Evolutionary conservation across 306 rosid species (phyloP), one percentile per base, ranked within the genome.

Genomic region (Quercus robur): DNA sequence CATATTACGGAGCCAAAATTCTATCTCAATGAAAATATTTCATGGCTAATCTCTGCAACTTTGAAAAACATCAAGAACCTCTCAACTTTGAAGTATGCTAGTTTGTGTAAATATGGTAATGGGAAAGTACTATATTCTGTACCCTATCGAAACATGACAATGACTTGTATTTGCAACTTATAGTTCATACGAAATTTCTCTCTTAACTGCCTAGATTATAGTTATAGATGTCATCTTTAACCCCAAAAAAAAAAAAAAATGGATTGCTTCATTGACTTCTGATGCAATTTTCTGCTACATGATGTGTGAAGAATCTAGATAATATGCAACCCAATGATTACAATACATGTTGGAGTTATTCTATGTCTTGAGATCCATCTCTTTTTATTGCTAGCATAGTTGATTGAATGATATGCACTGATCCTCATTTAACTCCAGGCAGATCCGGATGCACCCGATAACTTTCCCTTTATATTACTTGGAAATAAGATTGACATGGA

Each of bases 401-500:
- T 18, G 49, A 7, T n/a, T 74, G 55, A 19, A 61, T 59, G 11
- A 70, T 18, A 49, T 70, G 28, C 17, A 66, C 17, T 44, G 49
- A 41, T 78, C 20, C 35, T 77, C 4, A 14, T 76, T 58, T 77
- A 31, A 81, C 51, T 78, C 77, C 88, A 94, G 99, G 90, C 85
- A 41, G 93, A 89, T 82, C 87, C 88, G 9, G 63, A 84, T 3
- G 71, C 85, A 71, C 86, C 89, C 0, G 88, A 90, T 17, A 75
- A 81, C 78, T 94, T 91, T 81, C 97, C 99, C 46, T 94, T 92
- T 59, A 83, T 92, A 56, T 81, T 94, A 74, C 82, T 94, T 0
- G 97, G 98, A 70, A 94, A 94, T 87, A 94, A 94, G 78, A 77
- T 92, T 63, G 98, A 94, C 75, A 44, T 91, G 33, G 92, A 87